Percentiles rank a stretch among this genome's conserved stretches.
phyloP scores from a whole-genome alignment of 495 filamentous ascomycete genomes.

The Podospora anserina region DNA sequence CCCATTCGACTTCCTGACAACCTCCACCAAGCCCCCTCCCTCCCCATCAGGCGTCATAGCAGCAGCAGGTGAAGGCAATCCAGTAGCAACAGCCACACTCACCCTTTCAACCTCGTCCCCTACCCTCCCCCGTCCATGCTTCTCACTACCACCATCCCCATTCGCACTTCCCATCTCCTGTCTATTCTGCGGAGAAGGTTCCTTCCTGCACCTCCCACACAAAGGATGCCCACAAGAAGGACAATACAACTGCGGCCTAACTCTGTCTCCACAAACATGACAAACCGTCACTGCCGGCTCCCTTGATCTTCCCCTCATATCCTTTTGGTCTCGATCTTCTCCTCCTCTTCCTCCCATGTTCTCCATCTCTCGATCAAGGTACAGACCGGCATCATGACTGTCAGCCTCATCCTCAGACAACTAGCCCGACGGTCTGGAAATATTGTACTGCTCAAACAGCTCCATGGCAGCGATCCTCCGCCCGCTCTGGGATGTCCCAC shows the following conservation, averaged over 20 bases:
- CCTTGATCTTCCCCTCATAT: neutral
- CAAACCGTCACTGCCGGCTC: conserved; percentile 25
- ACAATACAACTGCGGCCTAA: conserved; percentile 35
- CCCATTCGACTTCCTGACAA: neutral
- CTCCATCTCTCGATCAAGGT: conserved; percentile 18
- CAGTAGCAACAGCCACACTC: conserved; percentile 3
- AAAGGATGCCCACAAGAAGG: conserved; percentile 39
- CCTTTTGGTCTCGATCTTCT: neutral
- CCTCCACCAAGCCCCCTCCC: neutral
- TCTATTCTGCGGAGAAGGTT: neutral
- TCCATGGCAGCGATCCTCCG: conserved; percentile 31
- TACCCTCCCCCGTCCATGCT: conserved; percentile 10
- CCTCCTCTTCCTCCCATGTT: conserved; percentile 20
- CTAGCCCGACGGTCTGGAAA: conserved; percentile 39
- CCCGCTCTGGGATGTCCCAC: conserved; percentile 6
- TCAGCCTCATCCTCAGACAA: conserved; percentile 37
- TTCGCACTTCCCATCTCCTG: neutral
- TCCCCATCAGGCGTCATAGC: neutral
- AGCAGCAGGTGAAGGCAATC: neutral
- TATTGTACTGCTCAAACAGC: conserved; percentile 36
- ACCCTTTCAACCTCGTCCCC: conserved; percentile 17
- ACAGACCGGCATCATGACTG: neutral
- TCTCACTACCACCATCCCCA: neutral
- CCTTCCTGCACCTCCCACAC: conserved; percentile 33
- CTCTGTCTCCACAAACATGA: conserved; percentile 39